Conservation (phyloP, 306 rosid species). For the Quercus alba region DNA sequence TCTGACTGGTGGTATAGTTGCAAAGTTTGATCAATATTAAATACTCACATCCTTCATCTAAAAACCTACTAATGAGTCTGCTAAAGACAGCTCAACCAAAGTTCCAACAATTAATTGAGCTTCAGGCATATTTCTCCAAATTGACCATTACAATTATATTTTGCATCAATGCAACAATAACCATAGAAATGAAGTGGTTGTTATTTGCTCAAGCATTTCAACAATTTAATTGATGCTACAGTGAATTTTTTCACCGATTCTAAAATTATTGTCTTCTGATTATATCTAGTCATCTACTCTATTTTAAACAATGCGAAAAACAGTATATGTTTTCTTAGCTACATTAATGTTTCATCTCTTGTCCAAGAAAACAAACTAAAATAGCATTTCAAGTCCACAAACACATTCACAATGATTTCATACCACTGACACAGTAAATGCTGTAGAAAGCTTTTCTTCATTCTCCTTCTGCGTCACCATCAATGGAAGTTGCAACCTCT, state of each 20-base stretch:
- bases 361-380: neutral
- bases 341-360: neutral
- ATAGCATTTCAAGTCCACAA: neutral
- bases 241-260: no score
- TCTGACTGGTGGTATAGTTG: neutral
- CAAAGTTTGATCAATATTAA: neutral
- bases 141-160: neutral
- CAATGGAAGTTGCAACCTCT: conserved; percentile 34
- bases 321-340: neutral
- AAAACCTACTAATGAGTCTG: no score
- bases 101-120: no score
- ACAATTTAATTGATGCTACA: neutral
- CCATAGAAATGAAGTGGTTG: neutral
- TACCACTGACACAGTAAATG: conserved; percentile 40
- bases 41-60: no score
- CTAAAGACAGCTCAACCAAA: no score
- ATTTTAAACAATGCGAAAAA: neutral
- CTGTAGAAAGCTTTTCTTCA: conserved; percentile 35
- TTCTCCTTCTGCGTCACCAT: conserved; percentile 32
- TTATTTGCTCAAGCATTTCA: neutral
- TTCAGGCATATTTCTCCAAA: no score
- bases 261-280: neutral
- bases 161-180: neutral
- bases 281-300: neutral
- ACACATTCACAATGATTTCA: neutral